phyloP scores from a whole-genome alignment of 225 moss, liverwort and hornwort species.

The Takakia lepidozioides region DNA sequence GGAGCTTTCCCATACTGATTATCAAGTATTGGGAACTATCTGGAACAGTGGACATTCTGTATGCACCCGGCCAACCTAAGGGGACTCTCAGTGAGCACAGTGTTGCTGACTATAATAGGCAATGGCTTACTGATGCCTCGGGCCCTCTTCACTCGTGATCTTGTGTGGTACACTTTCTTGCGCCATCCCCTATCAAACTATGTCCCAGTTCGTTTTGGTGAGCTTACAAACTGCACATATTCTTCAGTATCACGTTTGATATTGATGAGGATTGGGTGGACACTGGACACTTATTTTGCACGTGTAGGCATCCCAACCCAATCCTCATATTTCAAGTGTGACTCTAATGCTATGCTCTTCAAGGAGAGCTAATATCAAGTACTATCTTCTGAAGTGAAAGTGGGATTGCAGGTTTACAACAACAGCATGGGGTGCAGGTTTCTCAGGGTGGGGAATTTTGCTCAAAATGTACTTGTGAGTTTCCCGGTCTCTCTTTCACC shows the following conservation, averaged over 20 bases:
- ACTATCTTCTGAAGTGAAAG: neutral
- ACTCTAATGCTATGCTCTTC: no score
- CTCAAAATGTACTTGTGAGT: slow-evolving; percentile 88
- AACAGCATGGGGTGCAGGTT: slow-evolving; percentile 65
- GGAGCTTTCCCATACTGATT: no score
- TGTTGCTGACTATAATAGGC: slow-evolving; percentile 79
- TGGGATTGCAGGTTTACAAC: slow-evolving; percentile 59
- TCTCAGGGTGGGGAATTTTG: slow-evolving; percentile 83
- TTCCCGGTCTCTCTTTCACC: neutral
- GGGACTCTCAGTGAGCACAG: slow-evolving; percentile 77
- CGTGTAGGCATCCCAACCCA: neutral
- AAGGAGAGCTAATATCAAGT: neutral
- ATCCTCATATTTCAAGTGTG: no score
- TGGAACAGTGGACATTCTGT: slow-evolving; percentile 72
- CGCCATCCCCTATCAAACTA: neutral
- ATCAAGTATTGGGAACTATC: no score
- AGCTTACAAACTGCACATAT: no score
- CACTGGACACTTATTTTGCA: neutral
- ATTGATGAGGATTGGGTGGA: no score
- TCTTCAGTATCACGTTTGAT: no score
- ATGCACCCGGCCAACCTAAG: slow-evolving; percentile 71
- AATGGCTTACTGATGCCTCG: slow-evolving; percentile 72
- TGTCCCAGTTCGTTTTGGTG: neutral
- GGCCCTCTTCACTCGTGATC: slow-evolving; percentile 75
- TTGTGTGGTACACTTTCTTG: slow-evolving; percentile 68